Evolutionary conservation across 257 asterid genomes (phyloP).

Genomic region (Voacanga thouarsii): DNA sequence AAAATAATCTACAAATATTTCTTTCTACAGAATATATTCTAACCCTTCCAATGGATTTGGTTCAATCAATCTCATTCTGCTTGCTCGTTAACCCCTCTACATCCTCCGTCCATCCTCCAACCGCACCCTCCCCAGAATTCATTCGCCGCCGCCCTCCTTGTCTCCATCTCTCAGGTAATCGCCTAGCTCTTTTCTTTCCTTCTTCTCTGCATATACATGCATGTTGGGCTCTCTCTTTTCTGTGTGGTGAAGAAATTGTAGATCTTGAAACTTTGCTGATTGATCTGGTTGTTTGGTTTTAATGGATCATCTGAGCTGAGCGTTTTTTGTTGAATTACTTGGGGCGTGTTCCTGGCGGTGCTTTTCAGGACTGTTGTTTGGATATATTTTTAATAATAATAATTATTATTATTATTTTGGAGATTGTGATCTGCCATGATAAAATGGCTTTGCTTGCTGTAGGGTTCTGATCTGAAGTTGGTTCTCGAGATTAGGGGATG

Average conservation of each 20-base stretch:
- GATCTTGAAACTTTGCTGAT: constrained; percentile 24
- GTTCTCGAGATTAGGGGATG: constrained; percentile 20
- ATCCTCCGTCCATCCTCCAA: constrained; percentile 1
- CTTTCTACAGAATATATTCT: constrained; percentile 17
- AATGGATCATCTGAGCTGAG: not conserved
- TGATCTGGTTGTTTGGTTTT: constrained; percentile 3
- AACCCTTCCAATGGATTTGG: constrained; percentile 4
- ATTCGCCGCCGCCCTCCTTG: not conserved
- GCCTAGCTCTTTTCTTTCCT: not conserved
- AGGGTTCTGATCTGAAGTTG: constrained; percentile 27
- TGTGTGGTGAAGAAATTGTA: not conserved
- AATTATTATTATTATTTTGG: too few relatives aligned
- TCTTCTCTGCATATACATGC: not conserved
- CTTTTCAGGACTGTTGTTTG: not conserved
- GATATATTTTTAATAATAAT: too few relatives aligned
- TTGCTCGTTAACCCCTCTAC: not conserved
- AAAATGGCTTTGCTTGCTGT: not conserved
- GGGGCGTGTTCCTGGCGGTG: not conserved
- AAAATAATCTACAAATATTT: not conserved
- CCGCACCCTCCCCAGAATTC: not conserved
- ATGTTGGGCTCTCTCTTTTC: not conserved
- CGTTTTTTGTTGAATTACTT: not conserved
- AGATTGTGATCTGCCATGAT: constrained; percentile 9
- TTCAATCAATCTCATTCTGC: not conserved
- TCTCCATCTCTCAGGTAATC: not conserved